Evolutionary conservation across 1,139 yeast species (phyloP).

Genomic region (Trichomonascaceae sp.): DNA sequence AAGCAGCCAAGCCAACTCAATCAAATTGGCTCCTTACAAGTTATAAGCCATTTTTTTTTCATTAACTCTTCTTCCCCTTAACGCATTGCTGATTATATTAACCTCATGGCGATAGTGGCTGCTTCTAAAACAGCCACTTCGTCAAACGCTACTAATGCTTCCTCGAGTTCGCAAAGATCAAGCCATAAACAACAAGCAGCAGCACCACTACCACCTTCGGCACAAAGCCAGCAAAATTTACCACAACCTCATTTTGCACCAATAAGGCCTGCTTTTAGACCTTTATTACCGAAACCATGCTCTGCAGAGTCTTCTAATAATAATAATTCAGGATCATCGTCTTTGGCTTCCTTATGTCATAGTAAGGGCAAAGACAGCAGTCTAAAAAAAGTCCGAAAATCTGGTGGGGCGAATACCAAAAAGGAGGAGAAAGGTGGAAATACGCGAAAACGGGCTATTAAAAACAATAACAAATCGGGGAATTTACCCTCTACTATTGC

Average conservation of each 20-base stretch:
- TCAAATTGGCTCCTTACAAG: not conserved
- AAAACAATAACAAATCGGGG: slow-evolving; percentile 10
- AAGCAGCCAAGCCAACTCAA: not conserved
- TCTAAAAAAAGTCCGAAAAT: slow-evolving; percentile 8
- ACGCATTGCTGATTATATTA: not conserved
- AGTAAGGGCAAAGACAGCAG: not conserved
- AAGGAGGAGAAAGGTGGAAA: slow-evolving; percentile 12
- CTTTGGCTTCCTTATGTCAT: slow-evolving; percentile 6
- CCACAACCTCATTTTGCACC: slow-evolving; percentile 26
- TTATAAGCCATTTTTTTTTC: not conserved
- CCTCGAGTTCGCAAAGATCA: slow-evolving; percentile 1
- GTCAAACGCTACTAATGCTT: not conserved
- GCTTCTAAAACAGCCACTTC: slow-evolving; percentile 1
- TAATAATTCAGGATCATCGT: not conserved
- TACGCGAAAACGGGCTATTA: slow-evolving; percentile 15
- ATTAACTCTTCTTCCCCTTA: not conserved
- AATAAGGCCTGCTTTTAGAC: slow-evolving; percentile 33
- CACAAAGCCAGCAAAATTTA: slow-evolving; percentile 7
- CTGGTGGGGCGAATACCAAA: slow-evolving; percentile 3
- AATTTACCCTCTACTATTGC: slow-evolving; percentile 20
- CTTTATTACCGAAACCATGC: slow-evolving; percentile 22
- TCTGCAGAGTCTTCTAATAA: not conserved
- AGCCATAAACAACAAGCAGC: slow-evolving; percentile 2
- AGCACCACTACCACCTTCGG: slow-evolving; percentile 11
- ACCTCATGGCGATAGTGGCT: slow-evolving; percentile 10